Evolutionary conservation across 441 rosid species (phyloP), one percentile per base, ranked within the genome.

Genomic region (Brassica balearica): DNA sequence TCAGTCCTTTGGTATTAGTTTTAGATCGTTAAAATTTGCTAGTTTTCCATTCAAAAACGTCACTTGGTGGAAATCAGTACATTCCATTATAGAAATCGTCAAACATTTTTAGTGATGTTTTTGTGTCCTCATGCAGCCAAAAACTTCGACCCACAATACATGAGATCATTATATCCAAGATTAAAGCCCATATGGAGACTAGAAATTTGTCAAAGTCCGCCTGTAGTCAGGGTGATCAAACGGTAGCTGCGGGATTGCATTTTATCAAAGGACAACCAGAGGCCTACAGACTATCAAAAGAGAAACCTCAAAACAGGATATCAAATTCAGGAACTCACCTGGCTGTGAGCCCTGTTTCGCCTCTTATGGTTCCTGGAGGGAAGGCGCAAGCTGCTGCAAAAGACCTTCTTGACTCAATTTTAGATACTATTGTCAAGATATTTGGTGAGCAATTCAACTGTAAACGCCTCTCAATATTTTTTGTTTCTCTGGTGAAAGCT

Each of bases 321-420:
- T 84, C 91, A 63, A 72, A 72, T 68, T 85, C 88, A 71, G 97
- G 87, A 73, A 84, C 87, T 71, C 87, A 94, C 77, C 79, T 89
- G 83, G 91, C 98, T 74, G 97, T 89, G 79, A 96, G 98, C 86
- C 99, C 99, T 69, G 98, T 94, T 72, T 96, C 99, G 1, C 87
- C 92, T 64, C 84, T 91, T 75, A 94, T 96, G 99, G 97, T 97
- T 83, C 99, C 99, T 78, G 79, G 86, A 71, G 99, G 99, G 74
- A 96, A 88, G 85, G 97, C 98, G 51, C 99, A 96, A 88, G 82
- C 80, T 82, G 88, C 96, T 65, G 89, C 97, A 25, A 94, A 85
- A 83, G 97, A 91, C 82, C 97, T 96, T 84, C 97, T 96, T 75
- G 90, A 91, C 90, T 94, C 97, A 75, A 85, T 92, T 85, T 87